Evolutionary conservation across 164 flowering plant species (phyloP).

Genomic region (Magnolia sinica): DNA sequence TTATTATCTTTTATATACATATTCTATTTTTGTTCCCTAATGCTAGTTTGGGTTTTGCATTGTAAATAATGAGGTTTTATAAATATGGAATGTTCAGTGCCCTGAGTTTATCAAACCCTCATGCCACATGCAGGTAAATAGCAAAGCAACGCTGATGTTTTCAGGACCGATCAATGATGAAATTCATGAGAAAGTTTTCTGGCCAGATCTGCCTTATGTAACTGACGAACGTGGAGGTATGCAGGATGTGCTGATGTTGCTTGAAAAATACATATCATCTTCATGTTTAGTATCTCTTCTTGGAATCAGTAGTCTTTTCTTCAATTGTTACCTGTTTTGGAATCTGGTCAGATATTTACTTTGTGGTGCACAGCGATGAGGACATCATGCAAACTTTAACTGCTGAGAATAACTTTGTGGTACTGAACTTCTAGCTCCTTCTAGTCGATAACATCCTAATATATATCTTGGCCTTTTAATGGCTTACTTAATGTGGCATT

Average conservation of each 20-base stretch:
- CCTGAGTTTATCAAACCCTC: neutral
- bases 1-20: too few species aligned
- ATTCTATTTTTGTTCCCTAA: neutral
- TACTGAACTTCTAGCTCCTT: constrained; percentile 22
- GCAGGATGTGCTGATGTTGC: constrained; percentile 20
- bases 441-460: neutral
- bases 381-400: constrained; percentile 64
- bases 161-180: constrained; percentile 54
- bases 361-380: constrained; percentile 70
- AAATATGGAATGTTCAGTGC: neutral
- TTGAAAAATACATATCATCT: neutral
- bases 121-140: constrained; percentile 53
- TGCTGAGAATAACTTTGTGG: constrained; percentile 73
- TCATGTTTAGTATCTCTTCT: constrained; percentile 1
- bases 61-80: neutral
- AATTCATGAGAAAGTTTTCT: constrained; percentile 69
- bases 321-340: constrained; percentile 16
- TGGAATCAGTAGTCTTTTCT: constrained; percentile 1
- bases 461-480: neutral
- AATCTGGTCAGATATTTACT: constrained; percentile 66
- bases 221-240: constrained; percentile 94
- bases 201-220: constrained; percentile 84
- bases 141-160: constrained; percentile 80
- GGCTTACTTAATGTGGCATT: constrained; percentile 8
- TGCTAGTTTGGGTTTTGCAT: neutral